Evolutionary conservation across 2,329 filamentous ascomycete genomes (phyloP), one percentile per base, ranked within the genome.

Genomic region (Xylariaceae sp.): DNA sequence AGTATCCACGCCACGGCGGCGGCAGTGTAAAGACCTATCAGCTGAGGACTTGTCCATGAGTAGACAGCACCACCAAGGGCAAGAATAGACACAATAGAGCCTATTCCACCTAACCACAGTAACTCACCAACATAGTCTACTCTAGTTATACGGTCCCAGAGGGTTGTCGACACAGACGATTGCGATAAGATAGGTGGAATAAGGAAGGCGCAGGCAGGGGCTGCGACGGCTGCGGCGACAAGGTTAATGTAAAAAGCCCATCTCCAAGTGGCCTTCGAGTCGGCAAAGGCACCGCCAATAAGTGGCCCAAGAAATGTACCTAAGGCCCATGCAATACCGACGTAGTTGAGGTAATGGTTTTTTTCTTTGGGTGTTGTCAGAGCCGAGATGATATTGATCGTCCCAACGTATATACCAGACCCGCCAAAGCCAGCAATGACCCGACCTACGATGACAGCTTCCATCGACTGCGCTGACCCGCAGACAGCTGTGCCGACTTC

Each of bases 171-270:
- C 49, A 6, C 56, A 57, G 7, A 42, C 38, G 51, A 49, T 11
- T 6, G 45, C 2, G 61, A 64, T 9, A 60, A 44, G 16, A 56
- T 31, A 1, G 48, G 40, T 0, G 67, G 67, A 2, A 72, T 48
- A 12, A 64, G 43, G 38, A 70, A 66, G 18, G 71, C 22, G 42
- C 62, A 69, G 5, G 72, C 72, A 1, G 67, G 69, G 0, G 56
- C 52, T 14, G 54, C 55, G 34, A 73, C 61, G 31, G 55, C 74
- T 3, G 68, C 79, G 1, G 77, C 71, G 46, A 78, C 65, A 1
- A 83, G 69, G 56, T 83, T 84, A 67, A 83, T 77, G 59, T 84
- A 84, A 51, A 77, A 77, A 1, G 65, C 65, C 70, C 71, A 76
- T 44, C 76, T 52, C 76, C 75, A 79, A 0, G 66, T 70, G 1